phyloP scores from a whole-genome alignment of 2,329 filamentous ascomycete species.

The Truncatella angustata region DNA sequence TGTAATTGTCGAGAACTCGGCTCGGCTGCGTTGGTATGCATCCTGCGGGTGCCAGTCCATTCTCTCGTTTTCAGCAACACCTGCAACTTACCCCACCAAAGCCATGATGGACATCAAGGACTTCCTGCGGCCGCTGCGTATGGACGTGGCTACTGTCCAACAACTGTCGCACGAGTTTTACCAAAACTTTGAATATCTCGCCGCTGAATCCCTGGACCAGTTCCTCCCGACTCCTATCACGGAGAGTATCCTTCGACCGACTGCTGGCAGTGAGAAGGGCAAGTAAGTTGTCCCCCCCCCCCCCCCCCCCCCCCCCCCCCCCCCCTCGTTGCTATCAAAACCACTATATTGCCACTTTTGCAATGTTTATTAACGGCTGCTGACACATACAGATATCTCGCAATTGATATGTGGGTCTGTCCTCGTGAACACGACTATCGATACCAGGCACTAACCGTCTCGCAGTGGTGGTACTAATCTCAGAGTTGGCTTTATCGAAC shows the following conservation, averaged over 20 bases:
- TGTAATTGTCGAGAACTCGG: too few relatives aligned
- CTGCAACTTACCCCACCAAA: not conserved
- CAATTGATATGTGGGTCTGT: constrained; percentile 61
- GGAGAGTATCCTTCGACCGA: constrained; percentile 54
- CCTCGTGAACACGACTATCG: not conserved
- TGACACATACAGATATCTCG: constrained; percentile 47
- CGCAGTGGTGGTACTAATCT: constrained; percentile 66
- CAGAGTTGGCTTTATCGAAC: constrained; percentile 65
- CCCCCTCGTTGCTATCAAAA: too few relatives aligned
- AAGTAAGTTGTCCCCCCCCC: constrained; percentile 39
- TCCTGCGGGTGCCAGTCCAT: not conserved
- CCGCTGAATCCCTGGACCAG: constrained; percentile 51
- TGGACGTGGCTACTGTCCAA: constrained; percentile 45
- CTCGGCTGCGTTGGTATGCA: not conserved
- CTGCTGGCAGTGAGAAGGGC: constrained; percentile 39
- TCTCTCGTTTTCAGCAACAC: not conserved
- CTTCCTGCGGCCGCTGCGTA: constrained; percentile 50
- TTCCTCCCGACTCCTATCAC: constrained; percentile 62
- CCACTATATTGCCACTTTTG: not conserved
- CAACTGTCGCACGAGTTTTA: constrained; percentile 47
- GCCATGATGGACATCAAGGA: constrained; percentile 29
- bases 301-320: too few relatives aligned
- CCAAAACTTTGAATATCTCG: constrained; percentile 46
- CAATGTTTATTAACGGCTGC: constrained; percentile 14
- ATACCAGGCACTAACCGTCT: constrained; percentile 8